Conservation (phyloP, 2,329 filamentous ascomycete species). For the Colletotrichum melonis region DNA sequence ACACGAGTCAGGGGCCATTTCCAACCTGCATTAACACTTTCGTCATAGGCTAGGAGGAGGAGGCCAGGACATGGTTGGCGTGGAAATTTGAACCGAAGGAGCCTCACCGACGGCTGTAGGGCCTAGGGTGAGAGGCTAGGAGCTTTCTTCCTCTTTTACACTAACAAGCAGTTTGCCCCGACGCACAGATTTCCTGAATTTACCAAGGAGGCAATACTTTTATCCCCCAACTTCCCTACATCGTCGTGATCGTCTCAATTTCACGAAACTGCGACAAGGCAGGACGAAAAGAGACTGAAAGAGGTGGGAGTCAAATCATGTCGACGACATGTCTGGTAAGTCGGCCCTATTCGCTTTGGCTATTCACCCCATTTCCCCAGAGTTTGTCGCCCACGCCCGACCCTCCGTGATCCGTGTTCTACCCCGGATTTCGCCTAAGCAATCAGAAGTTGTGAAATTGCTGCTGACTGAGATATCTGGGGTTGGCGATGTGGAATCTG, state of each 20-base stretch:
- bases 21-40: conserved; percentile 24
- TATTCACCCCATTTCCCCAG: conserved; percentile 12
- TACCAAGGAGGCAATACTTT: conserved; percentile 21
- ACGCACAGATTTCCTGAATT: conserved; percentile 12
- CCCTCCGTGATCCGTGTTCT: background rate
- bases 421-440: conserved; percentile 17
- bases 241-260: conserved; percentile 8
- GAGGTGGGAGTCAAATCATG: conserved; percentile 18
- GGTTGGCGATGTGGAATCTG: conserved; percentile 2
- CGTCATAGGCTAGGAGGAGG: conserved; percentile 15
- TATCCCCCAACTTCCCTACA: background rate
- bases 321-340: conserved; percentile 28
- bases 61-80: background rate
- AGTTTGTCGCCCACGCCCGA: background rate
- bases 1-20: conserved; percentile 22
- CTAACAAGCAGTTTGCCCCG: background rate
- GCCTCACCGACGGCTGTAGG: background rate
- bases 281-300: background rate
- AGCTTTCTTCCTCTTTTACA: conserved; percentile 6
- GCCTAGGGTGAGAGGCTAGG: background rate
- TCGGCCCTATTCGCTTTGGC: background rate
- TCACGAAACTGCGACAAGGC: background rate
- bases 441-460: background rate
- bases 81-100: conserved; percentile 15
- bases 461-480: background rate